Percentiles rank a stretch among this genome's conserved stretches.
These are phyloP conservation scores for Leccinum obscurum DNA, from an alignment of 768 basidiomycete genomes.

Conservation along the genomic window DNA sequence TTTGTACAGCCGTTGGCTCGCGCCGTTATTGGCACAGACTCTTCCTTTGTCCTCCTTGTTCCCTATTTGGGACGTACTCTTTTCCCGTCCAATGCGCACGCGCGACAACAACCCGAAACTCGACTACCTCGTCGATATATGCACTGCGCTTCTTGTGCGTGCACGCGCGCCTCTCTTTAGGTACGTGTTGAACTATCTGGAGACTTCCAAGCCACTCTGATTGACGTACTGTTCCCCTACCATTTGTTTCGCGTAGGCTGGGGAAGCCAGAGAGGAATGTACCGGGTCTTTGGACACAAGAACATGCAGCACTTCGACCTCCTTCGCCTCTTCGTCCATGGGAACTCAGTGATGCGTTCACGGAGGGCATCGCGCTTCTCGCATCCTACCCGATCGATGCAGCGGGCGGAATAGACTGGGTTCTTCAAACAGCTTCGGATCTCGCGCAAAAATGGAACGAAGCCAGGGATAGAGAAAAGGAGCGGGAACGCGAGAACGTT, in stretches of 20 bases:
- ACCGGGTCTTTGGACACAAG: conserved; percentile 56
- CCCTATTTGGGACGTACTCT: conserved; percentile 70
- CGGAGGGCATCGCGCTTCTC: conserved; percentile 63
- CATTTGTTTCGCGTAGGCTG: conserved; percentile 40
- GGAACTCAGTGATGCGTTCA: conserved; percentile 63
- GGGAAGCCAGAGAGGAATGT: conserved; percentile 46
- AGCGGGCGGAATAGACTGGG: conserved; percentile 67
- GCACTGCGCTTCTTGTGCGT: conserved; percentile 66
- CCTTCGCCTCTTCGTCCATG: conserved; percentile 47
- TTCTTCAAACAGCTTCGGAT: conserved; percentile 68
- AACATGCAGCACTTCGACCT: conserved; percentile 36
- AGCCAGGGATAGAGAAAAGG: conserved; percentile 30
- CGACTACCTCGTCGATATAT: conserved; percentile 69
- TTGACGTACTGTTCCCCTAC: background rate
- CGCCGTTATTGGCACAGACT: conserved; percentile 69
- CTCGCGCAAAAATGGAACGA: conserved; percentile 52
- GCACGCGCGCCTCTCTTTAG: conserved; percentile 53
- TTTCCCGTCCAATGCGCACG: conserved; percentile 56
- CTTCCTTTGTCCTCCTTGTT: conserved; percentile 62
- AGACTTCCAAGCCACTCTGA: background rate
- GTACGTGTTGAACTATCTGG: conserved; percentile 36
- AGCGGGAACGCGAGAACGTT: conserved; percentile 33
- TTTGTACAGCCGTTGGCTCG: conserved; percentile 65
- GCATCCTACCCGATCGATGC: conserved; percentile 63
- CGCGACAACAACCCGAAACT: conserved; percentile 59